Conservation (phyloP, 441 rosid species). For the Gossypium armourianum region DNA sequence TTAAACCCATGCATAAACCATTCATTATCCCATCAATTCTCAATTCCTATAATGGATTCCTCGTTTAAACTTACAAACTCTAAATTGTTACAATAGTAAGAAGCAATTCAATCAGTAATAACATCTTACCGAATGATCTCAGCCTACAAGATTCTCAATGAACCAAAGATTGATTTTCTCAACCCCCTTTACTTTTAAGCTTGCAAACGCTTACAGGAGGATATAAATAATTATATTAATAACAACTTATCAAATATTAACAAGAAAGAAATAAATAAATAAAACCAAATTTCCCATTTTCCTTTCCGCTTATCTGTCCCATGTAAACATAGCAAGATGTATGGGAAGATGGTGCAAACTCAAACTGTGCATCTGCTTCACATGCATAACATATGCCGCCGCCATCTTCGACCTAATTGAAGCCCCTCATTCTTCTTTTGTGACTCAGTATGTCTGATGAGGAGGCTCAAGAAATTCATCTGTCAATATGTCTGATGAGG, state of each 20-base stretch:
- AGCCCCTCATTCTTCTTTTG: slow-evolving; percentile 31
- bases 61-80: too few species aligned
- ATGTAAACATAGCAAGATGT: slow-evolving; percentile 83
- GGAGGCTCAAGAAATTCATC: slow-evolving; percentile 50
- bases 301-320: neutral
- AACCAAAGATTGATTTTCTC: slow-evolving; percentile 5
- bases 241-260: neutral
- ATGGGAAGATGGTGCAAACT: slow-evolving; percentile 70
- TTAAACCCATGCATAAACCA: too few species aligned
- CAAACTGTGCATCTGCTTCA: slow-evolving; percentile 43
- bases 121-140: slow-evolving; percentile 19
- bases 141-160: slow-evolving; percentile 34
- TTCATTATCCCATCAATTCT: too few species aligned
- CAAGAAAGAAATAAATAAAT: neutral
- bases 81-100: too few species aligned
- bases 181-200: slow-evolving; percentile 10
- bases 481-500: slow-evolving; percentile 40
- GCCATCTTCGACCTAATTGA: slow-evolving; percentile 31
- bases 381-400: slow-evolving; percentile 77
- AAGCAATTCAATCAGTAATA: too few species aligned
- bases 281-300: neutral
- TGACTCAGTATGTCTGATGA: slow-evolving; percentile 37
- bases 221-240: neutral
- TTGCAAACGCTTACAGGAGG: slow-evolving; percentile 8
- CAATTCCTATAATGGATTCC: too few species aligned